phyloP scores from a whole-genome alignment of 129 eudicot species.

The Saposhnikovia divaricata region DNA sequence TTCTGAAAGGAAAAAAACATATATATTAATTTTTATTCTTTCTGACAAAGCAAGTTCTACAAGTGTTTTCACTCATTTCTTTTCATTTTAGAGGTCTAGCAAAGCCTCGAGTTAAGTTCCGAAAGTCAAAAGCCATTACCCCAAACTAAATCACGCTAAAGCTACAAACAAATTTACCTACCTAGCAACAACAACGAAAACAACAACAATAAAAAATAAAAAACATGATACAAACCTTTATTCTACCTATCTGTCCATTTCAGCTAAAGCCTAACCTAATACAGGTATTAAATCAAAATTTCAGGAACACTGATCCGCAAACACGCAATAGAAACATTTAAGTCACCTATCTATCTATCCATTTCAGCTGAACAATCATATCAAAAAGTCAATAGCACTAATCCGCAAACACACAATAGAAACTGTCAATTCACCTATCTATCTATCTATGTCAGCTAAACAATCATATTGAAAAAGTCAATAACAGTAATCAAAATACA shows the following conservation, averaged over 20 bases:
- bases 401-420: too few relatives aligned
- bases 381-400: neutral
- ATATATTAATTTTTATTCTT: too few relatives aligned
- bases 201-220: too few relatives aligned
- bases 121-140: neutral
- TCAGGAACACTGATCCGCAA: too few relatives aligned
- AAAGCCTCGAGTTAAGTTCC: neutral
- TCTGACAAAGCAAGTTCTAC: neutral
- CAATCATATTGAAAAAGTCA: neutral
- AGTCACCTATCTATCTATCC: neutral
- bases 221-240: too few relatives aligned
- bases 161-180: neutral
- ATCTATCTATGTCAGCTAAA: neutral
- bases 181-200: neutral
- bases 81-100: neutral
- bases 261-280: too few relatives aligned
- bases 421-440: neutral
- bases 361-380: neutral
- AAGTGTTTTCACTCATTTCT: neutral
- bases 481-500: neutral
- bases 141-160: neutral
- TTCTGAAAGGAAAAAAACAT: neutral
- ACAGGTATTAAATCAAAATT: too few relatives aligned
- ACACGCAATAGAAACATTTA: neutral
- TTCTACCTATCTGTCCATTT: too few relatives aligned